Conservation (phyloP, 495 filamentous ascomycete genomes). For the Hyaloscypha finlandica region DNA sequence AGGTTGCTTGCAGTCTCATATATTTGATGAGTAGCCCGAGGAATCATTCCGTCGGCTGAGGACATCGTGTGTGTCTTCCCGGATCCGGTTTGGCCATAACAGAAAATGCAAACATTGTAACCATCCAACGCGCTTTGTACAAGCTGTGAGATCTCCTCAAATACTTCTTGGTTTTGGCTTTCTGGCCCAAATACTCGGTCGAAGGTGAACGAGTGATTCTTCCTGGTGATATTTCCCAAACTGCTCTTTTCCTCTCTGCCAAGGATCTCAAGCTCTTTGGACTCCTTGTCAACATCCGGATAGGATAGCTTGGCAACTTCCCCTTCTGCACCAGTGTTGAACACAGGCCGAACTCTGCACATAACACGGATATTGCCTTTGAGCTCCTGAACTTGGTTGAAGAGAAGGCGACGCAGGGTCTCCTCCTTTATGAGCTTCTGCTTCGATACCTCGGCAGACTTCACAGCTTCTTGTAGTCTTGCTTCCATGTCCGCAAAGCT, state of each 20-base stretch:
- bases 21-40: constrained; percentile 87
- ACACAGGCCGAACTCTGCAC: constrained; percentile 88
- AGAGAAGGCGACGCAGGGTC: constrained; percentile 84
- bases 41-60: constrained; percentile 92
- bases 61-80: constrained; percentile 99
- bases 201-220: constrained; percentile 84
- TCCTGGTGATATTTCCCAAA: constrained; percentile 70
- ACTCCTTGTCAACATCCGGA: constrained; percentile 74
- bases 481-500: constrained; percentile 76
- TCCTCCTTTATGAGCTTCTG: constrained; percentile 91
- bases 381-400: constrained; percentile 98
- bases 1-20: constrained; percentile 81
- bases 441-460: constrained; percentile 65
- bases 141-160: constrained; percentile 95
- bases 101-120: constrained; percentile 99
- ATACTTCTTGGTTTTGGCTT: constrained; percentile 81
- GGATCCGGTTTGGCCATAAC: constrained; percentile 96
- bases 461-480: constrained; percentile 73
- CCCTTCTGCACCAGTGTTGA: constrained; percentile 43
- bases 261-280: constrained; percentile 80
- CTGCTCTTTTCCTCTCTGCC: constrained; percentile 84
- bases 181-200: constrained; percentile 87
- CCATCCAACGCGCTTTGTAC: constrained; percentile 96
- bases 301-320: constrained; percentile 71
- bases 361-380: constrained; percentile 99